Percentiles rank a stretch among this genome's conserved stretches.
These are phyloP conservation scores for Oryza meyeriana DNA, from an alignment of 176 grass and related monocot species.

Conservation along the genomic window DNA sequence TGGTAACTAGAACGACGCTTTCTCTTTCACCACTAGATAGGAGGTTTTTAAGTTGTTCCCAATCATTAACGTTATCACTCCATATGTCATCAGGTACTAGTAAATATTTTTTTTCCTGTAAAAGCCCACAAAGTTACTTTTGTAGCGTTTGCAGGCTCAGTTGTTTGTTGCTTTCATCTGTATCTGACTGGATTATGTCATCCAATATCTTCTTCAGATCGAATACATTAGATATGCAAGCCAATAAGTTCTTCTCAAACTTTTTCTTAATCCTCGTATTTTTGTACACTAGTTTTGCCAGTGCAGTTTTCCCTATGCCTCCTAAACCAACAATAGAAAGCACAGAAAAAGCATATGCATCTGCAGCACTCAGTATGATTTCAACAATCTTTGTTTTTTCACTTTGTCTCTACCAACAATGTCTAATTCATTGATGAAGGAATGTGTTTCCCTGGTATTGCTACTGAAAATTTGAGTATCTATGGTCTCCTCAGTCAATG, in stretches of 20 bases:
- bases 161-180: neutral
- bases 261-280: neutral
- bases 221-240: neutral
- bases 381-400: neutral
- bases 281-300: neutral
- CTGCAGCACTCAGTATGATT: neutral
- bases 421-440: neutral
- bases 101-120: neutral
- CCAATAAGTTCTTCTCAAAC: neutral
- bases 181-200: neutral
- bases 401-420: neutral
- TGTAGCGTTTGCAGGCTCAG: neutral
- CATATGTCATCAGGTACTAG: neutral
- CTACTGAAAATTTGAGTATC: neutral
- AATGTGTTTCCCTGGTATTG: neutral
- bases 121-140: neutral
- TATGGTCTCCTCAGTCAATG: neutral
- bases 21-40: neutral
- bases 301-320: neutral
- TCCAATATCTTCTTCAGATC: neutral
- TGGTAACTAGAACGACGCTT: neutral
- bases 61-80: neutral
- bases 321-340: constrained; percentile 11
- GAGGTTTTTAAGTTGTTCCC: neutral
- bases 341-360: neutral